Evolutionary conservation across 106 monocot genomes (phyloP), one percentile per base, ranked within the genome.

Genomic region (Narthecium ossifragum): DNA sequence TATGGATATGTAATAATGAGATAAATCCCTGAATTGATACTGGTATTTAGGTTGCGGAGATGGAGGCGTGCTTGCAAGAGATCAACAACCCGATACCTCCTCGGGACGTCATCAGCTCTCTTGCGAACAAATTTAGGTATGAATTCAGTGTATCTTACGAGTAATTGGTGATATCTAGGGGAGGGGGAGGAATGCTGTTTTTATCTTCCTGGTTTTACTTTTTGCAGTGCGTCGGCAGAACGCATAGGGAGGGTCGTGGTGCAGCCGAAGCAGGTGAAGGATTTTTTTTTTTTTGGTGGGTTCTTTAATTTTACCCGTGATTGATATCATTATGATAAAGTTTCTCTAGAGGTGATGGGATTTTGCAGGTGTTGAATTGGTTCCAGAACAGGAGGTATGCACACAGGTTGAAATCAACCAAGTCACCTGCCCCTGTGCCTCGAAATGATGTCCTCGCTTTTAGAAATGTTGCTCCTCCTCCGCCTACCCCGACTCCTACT

Each of bases 311-410:
- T 11, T 6, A 43, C n/a, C n/a, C n/a, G n/a, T n/a, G n/a, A n/a
- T n/a, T n/a, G n/a, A n/a, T n/a, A n/a, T n/a, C n/a, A n/a, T n/a
- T n/a, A n/a, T n/a, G n/a, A n/a, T n/a, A n/a, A n/a, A n/a, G n/a
- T n/a, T n/a, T n/a, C n/a, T n/a, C n/a, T n/a, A n/a, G n/a, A n/a
- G n/a, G n/a, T 31, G 2, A 28, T 23, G 26, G n/a, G 27, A 39
- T 33, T 13, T 52, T 75, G 8, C 69, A 96, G 94, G 94, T 96
- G 24, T 90, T 83, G 86, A 96, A 96, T 54, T 96, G 94, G 94
- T 96, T 96, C 61, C 94, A 96, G 36, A 96, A 96, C 51, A 85
- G 90, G 62, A 90, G 94, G 55, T 90, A 96, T 83, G 61, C 90
- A 51, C 83, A 90, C 51, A 80, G 83, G 53, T 53, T 80, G 29